A percentile compares a stretch with the other conserved stretches of the same genome.
Conservation (phyloP, 352 stramenopile genomes). For the Pythium biforme region DNA sequence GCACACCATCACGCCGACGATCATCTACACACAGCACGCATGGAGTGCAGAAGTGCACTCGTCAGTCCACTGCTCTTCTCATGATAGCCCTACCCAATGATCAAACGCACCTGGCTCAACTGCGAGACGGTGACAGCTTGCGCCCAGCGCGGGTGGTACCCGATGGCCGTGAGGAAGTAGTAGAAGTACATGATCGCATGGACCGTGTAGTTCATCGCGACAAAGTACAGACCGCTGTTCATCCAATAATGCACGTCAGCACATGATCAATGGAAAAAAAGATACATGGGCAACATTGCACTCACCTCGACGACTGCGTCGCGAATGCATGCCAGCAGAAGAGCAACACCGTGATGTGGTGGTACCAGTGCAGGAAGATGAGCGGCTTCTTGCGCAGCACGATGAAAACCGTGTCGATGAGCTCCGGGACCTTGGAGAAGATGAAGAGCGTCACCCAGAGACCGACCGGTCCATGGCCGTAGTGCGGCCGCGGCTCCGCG, state of each 20-base stretch:
- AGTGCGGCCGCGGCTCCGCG: slow-evolving; percentile 59
- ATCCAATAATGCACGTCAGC: background rate
- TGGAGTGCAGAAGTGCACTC: background rate
- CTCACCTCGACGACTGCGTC: slow-evolving; percentile 81
- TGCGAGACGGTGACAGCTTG: slow-evolving; percentile 89
- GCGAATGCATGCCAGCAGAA: slow-evolving; percentile 98
- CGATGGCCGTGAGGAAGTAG: slow-evolving; percentile 90
- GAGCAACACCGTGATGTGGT: slow-evolving; percentile 97
- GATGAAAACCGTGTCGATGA: slow-evolving; percentile 97
- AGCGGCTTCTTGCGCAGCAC: slow-evolving; percentile 96
- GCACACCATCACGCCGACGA: slow-evolving; percentile 71
- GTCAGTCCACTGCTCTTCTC: background rate
- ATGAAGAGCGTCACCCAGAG: slow-evolving; percentile 87
- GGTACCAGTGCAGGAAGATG: slow-evolving; percentile 99
- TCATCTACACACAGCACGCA: slow-evolving; percentile 47
- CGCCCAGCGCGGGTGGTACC: slow-evolving; percentile 73
- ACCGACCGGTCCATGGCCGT: slow-evolving; percentile 62
- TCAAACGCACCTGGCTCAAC: slow-evolving; percentile 78
- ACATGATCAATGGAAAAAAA: no score
- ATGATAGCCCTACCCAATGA: background rate
- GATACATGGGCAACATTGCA: no score
- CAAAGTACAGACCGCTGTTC: slow-evolving; percentile 93
- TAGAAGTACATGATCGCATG: slow-evolving; percentile 98
- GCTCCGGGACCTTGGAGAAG: slow-evolving; percentile 90
- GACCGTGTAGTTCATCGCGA: slow-evolving; percentile 98